These are phyloP conservation scores for Capsella rubella DNA, from an alignment of 441 rosid species.

Conservation along the genomic window DNA sequence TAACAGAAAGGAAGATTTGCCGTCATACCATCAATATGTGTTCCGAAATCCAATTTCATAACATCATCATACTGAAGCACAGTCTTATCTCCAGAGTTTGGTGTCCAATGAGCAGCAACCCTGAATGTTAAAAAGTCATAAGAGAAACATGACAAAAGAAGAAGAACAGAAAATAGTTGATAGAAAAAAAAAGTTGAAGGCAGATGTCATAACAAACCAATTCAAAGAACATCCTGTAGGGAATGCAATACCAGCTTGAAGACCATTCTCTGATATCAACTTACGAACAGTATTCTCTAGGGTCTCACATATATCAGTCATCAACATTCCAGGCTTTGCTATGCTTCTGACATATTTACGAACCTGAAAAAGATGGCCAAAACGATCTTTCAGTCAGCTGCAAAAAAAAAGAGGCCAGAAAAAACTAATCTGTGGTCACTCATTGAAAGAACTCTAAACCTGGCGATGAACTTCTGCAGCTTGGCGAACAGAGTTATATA, in stretches of 20 bases:
- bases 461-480: slow-evolving; percentile 99
- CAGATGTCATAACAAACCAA: slow-evolving; percentile 55
- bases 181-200: neutral
- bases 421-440: slow-evolving; percentile 2
- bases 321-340: slow-evolving; percentile 88
- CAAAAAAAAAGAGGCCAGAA: neutral
- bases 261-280: slow-evolving; percentile 86
- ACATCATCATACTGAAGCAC: slow-evolving; percentile 97
- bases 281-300: slow-evolving; percentile 91
- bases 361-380: slow-evolving; percentile 55
- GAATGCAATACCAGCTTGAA: slow-evolving; percentile 98
- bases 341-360: slow-evolving; percentile 83
- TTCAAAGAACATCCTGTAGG: slow-evolving; percentile 99
- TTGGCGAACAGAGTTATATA: slow-evolving; percentile 86
- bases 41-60: slow-evolving; percentile 98
- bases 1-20: neutral
- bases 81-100: slow-evolving; percentile 94
- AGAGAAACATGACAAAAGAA: slow-evolving; percentile 28
- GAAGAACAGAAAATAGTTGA: neutral
- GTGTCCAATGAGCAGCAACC: slow-evolving; percentile 99
- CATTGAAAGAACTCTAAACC: slow-evolving; percentile 47
- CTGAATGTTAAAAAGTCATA: slow-evolving; percentile 47
- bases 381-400: slow-evolving; percentile 32
- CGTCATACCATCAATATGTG: slow-evolving; percentile 85
- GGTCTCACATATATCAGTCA: slow-evolving; percentile 95